phyloP scores from a whole-genome alignment of 192 early-diverging fungal species.

The Chytriomyces sp. region DNA sequence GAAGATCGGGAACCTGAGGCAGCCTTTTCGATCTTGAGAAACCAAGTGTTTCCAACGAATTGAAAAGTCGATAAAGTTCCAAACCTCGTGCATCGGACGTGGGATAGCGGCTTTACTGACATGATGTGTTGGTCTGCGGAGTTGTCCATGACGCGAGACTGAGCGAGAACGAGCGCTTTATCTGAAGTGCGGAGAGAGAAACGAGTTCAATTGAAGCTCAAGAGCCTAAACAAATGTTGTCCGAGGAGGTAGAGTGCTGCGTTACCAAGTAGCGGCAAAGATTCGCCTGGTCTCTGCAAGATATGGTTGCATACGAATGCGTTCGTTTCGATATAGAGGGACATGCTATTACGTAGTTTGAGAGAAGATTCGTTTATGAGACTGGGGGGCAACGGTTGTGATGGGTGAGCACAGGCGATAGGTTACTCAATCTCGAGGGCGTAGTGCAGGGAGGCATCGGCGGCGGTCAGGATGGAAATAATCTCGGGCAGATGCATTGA shows the following conservation, averaged over 20 bases:
- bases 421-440: conserved; percentile 38
- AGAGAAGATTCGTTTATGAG: conserved; percentile 12
- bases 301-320: conserved; percentile 19
- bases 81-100: conserved; percentile 42
- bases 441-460: conserved; percentile 38
- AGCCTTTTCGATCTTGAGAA: conserved; percentile 12
- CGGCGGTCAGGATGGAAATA: conserved; percentile 23
- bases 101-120: conserved; percentile 36
- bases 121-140: conserved; percentile 12
- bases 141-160: conserved; percentile 10
- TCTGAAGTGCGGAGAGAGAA: neutral
- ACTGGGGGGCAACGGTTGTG: neutral
- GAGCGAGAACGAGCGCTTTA: conserved; percentile 14
- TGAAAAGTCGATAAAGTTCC: neutral
- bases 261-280: conserved; percentile 12
- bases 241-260: neutral
- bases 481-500: conserved; percentile 23
- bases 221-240: no score
- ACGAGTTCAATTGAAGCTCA: neutral
- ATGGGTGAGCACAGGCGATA: neutral
- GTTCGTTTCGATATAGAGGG: conserved; percentile 38
- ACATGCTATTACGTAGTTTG: conserved; percentile 17
- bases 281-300: conserved; percentile 1
- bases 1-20: conserved; percentile 43
- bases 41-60: neutral